These are phyloP conservation scores for Phytophthora macrochlamydospora DNA, from an alignment of 352 stramenopile genomes.

Conservation along the genomic window DNA sequence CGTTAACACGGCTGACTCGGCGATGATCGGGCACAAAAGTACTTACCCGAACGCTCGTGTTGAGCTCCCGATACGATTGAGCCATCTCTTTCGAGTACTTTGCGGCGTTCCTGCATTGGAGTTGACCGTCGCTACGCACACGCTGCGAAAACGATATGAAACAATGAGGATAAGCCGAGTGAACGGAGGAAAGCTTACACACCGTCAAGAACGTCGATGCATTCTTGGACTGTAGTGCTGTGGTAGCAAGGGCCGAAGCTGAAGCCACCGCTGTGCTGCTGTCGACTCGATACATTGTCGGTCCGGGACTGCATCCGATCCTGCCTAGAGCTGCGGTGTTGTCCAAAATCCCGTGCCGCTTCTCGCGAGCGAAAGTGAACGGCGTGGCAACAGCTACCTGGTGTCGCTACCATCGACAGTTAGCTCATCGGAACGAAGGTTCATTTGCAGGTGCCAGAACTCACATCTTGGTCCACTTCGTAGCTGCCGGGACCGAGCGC, in stretches of 20 bases:
- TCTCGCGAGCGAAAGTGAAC: slow-evolving; percentile 58
- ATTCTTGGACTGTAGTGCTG: slow-evolving; percentile 38
- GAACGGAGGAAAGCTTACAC: background rate
- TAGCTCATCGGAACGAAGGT: no score
- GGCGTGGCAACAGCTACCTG: slow-evolving; percentile 45
- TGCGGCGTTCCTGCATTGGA: slow-evolving; percentile 30
- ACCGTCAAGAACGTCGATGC: slow-evolving; percentile 31
- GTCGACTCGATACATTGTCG: slow-evolving; percentile 28
- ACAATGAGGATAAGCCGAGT: background rate
- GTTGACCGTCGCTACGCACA: slow-evolving; percentile 42
- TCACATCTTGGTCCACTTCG: slow-evolving; percentile 54
- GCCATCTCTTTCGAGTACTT: slow-evolving; percentile 57
- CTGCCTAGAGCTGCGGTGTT: slow-evolving; percentile 23
- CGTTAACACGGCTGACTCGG: background rate
- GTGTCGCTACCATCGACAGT: slow-evolving; percentile 26
- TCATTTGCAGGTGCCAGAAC: background rate
- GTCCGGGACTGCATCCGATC: slow-evolving; percentile 24
- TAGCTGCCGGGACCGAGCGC: slow-evolving; percentile 61
- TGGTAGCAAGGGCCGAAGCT: slow-evolving; percentile 23
- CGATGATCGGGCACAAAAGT: background rate
- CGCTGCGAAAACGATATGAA: slow-evolving; percentile 16
- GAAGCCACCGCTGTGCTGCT: slow-evolving; percentile 14
- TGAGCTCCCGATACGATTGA: slow-evolving; percentile 55
- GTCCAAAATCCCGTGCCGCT: slow-evolving; percentile 51
- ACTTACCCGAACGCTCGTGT: slow-evolving; percentile 39